Percentiles rank a stretch among this genome's conserved stretches.
phyloP scores from a whole-genome alignment of 495 filamentous ascomycete genomes.

The Penicillium subrubescens region DNA sequence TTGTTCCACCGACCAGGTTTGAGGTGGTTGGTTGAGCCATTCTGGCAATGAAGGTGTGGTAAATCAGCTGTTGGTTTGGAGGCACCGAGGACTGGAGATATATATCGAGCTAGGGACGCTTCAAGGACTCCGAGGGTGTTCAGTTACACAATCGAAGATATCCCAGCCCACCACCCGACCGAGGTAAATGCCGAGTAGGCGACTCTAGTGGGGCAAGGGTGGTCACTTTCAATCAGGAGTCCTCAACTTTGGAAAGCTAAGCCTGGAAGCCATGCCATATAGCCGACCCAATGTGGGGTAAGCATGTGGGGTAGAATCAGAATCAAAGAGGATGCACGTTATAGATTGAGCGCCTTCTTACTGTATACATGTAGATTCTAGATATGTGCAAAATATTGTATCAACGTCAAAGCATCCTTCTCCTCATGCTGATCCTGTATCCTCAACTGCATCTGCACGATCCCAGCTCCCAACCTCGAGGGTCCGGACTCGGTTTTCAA shows the following conservation, averaged over 20 bases:
- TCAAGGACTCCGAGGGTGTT: background rate
- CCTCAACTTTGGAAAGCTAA: background rate
- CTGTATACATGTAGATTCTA: background rate
- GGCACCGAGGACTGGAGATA: background rate
- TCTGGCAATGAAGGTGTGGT: background rate
- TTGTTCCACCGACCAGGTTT: constrained; percentile 5
- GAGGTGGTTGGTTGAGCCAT: constrained; percentile 11
- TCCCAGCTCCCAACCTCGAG: constrained; percentile 80
- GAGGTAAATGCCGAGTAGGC: constrained; percentile 23
- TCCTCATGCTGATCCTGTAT: constrained; percentile 57
- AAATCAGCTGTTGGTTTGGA: background rate
- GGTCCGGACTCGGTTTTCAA: constrained; percentile 56
- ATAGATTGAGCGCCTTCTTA: background rate
- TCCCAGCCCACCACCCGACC: constrained; percentile 5
- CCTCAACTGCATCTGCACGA: constrained; percentile 67
- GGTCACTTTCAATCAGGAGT: background rate
- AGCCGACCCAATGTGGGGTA: constrained; percentile 17
- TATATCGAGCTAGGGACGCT: background rate
- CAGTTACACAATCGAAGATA: background rate
- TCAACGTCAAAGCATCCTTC: background rate
- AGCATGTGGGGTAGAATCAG: constrained; percentile 4
- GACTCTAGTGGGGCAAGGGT: constrained; percentile 15
- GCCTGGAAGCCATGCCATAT: constrained; percentile 7
- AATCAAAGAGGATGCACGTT: background rate
- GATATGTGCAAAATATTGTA: background rate